Base-by-base conservation (phyloP, 23 red algal genomes). In the Gracilaria gracilis region DNA sequence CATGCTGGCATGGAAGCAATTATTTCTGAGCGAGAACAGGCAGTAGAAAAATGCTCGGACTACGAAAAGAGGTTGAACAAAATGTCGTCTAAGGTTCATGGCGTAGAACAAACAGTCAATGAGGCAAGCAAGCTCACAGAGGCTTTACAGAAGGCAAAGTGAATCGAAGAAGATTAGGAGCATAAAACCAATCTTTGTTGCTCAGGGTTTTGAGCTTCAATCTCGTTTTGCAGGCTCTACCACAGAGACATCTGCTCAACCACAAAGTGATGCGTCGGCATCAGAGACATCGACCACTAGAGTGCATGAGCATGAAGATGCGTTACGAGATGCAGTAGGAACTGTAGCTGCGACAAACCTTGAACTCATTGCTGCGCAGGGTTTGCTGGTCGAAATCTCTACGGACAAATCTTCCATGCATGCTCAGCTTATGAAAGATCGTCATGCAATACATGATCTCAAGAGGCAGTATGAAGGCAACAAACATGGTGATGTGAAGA, bases 311-410 rank as follows among this genome's bases (percentile, higher is more conserved):
- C 71, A 78, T 39, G 84, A 88, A 49, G 84, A 88, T 7, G 84
- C 84, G 20, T 37, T 88, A 36, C 67, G 84, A 69, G 84, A 88
- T 88, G 84, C 84, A 57, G 84, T 69, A 47, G 54, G 84, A 62
- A 88, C 84, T 2, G 84, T 88, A 2, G 59, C 84, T 55, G 84
- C 84, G 16, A 88, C 65, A 42, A 88, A 88, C 69, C 55, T 76
- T 37, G 84, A 88, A 42, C 66, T 88, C 20, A 88, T 76, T 37
- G 84, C 84, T n/a, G 51, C 84, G 9, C 84, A 88, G 74, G 84
- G 58, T 38, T 78, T 88, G 66, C 84, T 88, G 16, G 84, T 88
- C 17, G 84, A 88, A 76, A 62, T 88, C n/a, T 88, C 84, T 33
- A 27, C 84, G 35, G 84, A 88, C 66, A 88, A 88, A 34, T 35